Base-by-base conservation (phyloP, 208 protist species). In the Leptomonas pyrrhocoris region DNA sequence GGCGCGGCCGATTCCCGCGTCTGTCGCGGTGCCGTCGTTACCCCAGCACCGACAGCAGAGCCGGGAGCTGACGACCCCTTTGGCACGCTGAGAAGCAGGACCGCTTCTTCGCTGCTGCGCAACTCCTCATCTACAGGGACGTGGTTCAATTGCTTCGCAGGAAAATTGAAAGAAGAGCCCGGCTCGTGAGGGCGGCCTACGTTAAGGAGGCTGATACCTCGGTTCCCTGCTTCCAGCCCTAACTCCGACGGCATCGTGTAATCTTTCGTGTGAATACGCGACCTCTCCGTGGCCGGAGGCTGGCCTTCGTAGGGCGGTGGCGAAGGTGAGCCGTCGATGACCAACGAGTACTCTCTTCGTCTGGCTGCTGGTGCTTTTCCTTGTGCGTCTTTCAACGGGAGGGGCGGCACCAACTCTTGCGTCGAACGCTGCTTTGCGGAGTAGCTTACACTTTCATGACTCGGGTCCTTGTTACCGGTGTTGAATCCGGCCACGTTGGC, bases 301-400 rank as follows among this genome's bases (percentile, higher is more conserved):
- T 19, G 27, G 46, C 46, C 16, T 11, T 67, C 61, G 12, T 57
- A 48, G 6, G 61, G 48, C 23, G 48, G 36, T 12, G 46, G 61
- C 19, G 61, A 42, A 2, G 61, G 61, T 0, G 61, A 48, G 31
- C 61, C 49, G 21, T 67, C 61, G 48, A 67, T 50, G 21, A 34
- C 46, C 19, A 67, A 23, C 23, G 61, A 67, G 34, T 67, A 67
- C 48, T 67, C 61, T n/a, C n/a, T 21, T 49, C 61, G 28, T 2
- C 61, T 25, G 12, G 8, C 23, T 50, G 46, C 38, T 0, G 46
- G 12, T 21, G 23, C 25, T 27, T 67, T 55, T 5, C 34, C 61
- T 9, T 42, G 34, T 21, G 49, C 34, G 13, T 18, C 34, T 5
- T 15, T 2, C 34, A 23, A 34, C 36, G 48, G 48, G 16, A 48